phyloP scores from a whole-genome alignment of 2,329 filamentous ascomycete genomes.

The Aspergillus novofumigatus region DNA sequence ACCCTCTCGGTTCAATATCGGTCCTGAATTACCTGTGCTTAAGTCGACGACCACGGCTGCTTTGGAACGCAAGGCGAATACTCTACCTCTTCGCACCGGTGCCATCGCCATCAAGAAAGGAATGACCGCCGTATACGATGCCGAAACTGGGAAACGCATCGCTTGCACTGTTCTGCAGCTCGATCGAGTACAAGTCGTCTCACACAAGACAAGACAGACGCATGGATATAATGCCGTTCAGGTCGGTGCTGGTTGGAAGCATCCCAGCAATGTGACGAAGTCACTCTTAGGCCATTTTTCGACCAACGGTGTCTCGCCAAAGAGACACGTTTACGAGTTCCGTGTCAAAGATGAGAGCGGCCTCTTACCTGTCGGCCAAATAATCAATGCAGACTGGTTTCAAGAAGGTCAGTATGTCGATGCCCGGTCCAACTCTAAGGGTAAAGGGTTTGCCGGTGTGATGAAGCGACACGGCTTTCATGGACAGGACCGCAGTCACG shows the following conservation, averaged over 20 bases:
- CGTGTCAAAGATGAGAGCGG: constrained; percentile 70
- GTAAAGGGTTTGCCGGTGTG: constrained; percentile 91
- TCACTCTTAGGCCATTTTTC: constrained; percentile 87
- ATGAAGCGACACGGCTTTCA: constrained; percentile 95
- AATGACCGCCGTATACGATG: constrained; percentile 87
- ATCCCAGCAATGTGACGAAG: constrained; percentile 71
- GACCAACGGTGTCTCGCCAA: constrained; percentile 73
- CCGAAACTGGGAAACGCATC: constrained; percentile 68
- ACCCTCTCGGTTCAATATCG: constrained; percentile 51
- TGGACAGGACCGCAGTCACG: constrained; percentile 88
- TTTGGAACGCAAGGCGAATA: constrained; percentile 54
- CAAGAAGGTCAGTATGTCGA: constrained; percentile 86
- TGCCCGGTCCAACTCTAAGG: constrained; percentile 70
- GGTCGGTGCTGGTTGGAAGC: constrained; percentile 72
- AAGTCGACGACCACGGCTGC: constrained; percentile 56
- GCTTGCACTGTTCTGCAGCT: constrained; percentile 91
- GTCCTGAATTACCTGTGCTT: constrained; percentile 49
- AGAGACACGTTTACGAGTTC: constrained; percentile 82
- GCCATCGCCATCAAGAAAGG: constrained; percentile 87
- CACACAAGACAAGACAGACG: constrained; percentile 72
- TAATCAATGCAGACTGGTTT: constrained; percentile 86
- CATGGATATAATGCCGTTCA: constrained; percentile 96
- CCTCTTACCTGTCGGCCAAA: constrained; percentile 69
- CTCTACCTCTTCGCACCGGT: constrained; percentile 67
- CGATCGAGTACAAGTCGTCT: constrained; percentile 84